These are phyloP conservation scores for Paxillus ammoniavirescens DNA, from an alignment of 768 basidiomycete species.

Conservation along the genomic window DNA sequence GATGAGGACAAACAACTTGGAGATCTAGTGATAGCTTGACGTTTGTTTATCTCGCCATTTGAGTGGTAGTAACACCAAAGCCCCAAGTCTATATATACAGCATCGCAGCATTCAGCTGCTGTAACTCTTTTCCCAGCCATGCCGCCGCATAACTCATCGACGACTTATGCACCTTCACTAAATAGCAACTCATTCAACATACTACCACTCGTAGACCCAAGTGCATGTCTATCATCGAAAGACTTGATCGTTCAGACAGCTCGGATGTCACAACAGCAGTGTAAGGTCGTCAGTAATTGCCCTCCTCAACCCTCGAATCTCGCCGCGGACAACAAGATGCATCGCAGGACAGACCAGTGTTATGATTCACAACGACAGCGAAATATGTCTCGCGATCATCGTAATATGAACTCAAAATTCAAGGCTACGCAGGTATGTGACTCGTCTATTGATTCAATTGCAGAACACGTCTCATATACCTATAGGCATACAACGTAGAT, in stretches of 20 bases:
- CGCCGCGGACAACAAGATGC: background rate
- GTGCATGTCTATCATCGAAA: background rate
- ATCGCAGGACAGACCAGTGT: background rate
- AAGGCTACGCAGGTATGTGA: conserved; percentile 5
- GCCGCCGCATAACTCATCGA: background rate
- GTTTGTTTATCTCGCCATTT: conserved; percentile 2
- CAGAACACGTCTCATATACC: background rate
- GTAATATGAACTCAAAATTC: background rate
- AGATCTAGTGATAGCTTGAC: conserved; percentile 13
- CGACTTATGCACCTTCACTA: background rate
- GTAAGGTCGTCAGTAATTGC: background rate
- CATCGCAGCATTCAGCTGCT: background rate
- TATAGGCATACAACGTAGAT: background rate
- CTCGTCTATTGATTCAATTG: too few relatives aligned
- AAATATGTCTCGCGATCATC: background rate
- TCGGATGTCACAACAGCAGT: background rate
- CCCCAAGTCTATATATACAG: background rate
- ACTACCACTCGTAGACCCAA: background rate
- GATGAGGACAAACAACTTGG: background rate
- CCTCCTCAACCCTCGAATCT: background rate
- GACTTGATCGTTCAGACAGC: background rate
- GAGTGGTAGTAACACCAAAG: background rate
- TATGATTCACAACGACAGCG: background rate
- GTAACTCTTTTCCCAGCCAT: conserved; percentile 2
- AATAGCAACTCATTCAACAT: conserved; percentile 5